Evolutionary conservation across 1,284 basidiomycete species (phyloP), one percentile per base, ranked within the genome.

Genomic region (Ganoderma lingzhi): DNA sequence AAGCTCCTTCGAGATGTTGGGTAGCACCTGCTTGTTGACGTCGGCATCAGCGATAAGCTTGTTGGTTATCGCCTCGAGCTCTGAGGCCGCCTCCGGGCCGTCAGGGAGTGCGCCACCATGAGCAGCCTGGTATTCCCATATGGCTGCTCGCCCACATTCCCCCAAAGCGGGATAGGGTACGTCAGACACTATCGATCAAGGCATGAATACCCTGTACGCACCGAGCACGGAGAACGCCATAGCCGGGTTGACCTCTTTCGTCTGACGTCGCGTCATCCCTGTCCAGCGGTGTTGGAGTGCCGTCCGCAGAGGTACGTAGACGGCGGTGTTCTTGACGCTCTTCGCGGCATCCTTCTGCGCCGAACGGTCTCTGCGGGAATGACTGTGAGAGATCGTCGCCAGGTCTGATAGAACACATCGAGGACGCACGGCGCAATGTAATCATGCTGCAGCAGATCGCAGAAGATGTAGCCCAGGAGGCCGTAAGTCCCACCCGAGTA

Each of bases 381-480:
- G 37, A 12, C n/a, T 65, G 75, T 77, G 70, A 71, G 64, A 61
- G 72, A 67, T 48, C 61, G 30, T 48, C 41, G 53, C n/a, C 53
- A 65, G 69, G 66, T 37, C 41, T 64, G 35, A 66, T 71, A 62
- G 65, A 58, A 53, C 39, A n/a, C 51, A 51, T 17, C 4, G 41
- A 66, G 53, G 71, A 82, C 91, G 84, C 82, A 96, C 96, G 90
- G 89, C 68, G 90, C 84, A 71, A 98, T 88, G 79, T 93, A 97
- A 73, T 95, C 90, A 78, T 97, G 96, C 56, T 87, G 84, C 67
- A 96, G 86, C 61, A 99, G 86, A 79, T 99, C 97, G 70, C 95
- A 94, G 79, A 99, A 98, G 75, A 97, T 94, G 81, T 94, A 99
- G 6, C 97, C 98, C 62, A 92, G 85, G 70, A 97, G 85, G n/a